phyloP scores from a whole-genome alignment of 1,284 basidiomycete species.

The Moniliophthora roreri region DNA sequence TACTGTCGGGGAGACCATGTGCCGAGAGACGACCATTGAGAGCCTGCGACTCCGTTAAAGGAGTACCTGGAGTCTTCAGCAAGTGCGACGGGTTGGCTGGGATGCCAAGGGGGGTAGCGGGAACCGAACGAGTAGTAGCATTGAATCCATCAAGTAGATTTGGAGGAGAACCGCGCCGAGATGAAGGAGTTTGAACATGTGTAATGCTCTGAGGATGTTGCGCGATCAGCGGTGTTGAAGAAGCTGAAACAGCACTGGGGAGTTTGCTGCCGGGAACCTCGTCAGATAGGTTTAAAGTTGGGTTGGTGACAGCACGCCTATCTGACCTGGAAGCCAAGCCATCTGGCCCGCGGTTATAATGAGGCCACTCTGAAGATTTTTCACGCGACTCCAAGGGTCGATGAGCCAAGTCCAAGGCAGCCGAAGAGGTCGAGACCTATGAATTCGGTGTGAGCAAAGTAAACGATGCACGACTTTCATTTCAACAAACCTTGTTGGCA shows the following conservation, averaged over 20 bases:
- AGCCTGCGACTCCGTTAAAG: conserved; percentile 58
- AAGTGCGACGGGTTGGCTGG: conserved; percentile 49
- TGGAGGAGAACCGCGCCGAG: conserved; percentile 72
- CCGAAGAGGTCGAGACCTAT: conserved; percentile 86
- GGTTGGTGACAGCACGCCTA: conserved; percentile 70
- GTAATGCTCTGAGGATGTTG: conserved; percentile 58
- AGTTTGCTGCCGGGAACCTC: conserved; percentile 48
- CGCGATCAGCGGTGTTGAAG: conserved; percentile 61
- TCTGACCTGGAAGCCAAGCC: conserved; percentile 51
- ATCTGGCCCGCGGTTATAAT: conserved; percentile 71
- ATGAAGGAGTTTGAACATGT: conserved; percentile 45
- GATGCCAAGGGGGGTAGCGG: conserved; percentile 69
- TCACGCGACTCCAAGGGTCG: conserved; percentile 61
- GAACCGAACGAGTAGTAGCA: conserved; percentile 68
- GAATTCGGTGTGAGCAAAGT: conserved; percentile 8
- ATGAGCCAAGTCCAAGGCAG: conserved; percentile 90
- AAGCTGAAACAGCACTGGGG: conserved; percentile 49
- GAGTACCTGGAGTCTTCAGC: conserved; percentile 68
- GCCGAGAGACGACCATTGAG: conserved; percentile 61
- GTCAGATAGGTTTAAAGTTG: conserved; percentile 61
- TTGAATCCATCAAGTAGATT: conserved; percentile 58
- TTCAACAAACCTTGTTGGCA: conserved; percentile 60
- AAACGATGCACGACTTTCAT: conserved; percentile 6
- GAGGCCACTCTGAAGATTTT: conserved; percentile 92
- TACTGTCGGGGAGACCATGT: conserved; percentile 50